These are phyloP conservation scores for Ceratocystis alfenasii DNA, from an alignment of 2,329 filamentous ascomycete species.

Conservation along the genomic window DNA sequence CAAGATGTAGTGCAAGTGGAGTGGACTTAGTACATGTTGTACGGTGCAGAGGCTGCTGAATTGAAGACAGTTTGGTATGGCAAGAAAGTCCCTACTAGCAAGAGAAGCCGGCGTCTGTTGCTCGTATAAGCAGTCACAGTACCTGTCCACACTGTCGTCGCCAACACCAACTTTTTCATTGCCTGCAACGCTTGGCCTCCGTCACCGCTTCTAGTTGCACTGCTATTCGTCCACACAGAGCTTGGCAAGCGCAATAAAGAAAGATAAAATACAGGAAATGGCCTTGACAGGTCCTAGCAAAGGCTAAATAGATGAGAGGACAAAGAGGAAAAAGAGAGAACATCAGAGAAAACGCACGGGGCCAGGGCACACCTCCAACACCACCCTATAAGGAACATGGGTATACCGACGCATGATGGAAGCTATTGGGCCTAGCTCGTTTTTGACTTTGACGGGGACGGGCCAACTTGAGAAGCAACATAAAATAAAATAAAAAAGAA, in stretches of 20 bases:
- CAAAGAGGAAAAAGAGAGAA: constrained; percentile 12
- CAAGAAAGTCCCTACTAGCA: no score
- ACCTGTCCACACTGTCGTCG: no score
- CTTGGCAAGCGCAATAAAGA: background rate
- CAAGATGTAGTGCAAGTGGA: no score
- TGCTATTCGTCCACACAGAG: background rate
- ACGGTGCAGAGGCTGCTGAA: no score
- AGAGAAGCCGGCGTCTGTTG: no score
- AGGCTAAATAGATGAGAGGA: constrained; percentile 1
- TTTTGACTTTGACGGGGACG: background rate
- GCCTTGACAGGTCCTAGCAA: background rate
- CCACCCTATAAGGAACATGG: background rate
- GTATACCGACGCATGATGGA: background rate
- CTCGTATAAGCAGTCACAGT: no score
- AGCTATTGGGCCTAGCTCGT: background rate
- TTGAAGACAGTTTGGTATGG: no score
- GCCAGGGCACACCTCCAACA: background rate
- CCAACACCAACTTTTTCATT: no score
- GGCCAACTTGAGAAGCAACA: background rate
- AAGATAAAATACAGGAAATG: background rate
- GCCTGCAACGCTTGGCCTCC: no score
- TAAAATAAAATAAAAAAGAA: background rate
- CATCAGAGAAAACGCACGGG: background rate
- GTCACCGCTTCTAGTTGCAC: no score
- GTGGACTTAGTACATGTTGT: no score